Base-by-base conservation (phyloP, 176 grass and related monocot species). In the Carex parvula region DNA sequence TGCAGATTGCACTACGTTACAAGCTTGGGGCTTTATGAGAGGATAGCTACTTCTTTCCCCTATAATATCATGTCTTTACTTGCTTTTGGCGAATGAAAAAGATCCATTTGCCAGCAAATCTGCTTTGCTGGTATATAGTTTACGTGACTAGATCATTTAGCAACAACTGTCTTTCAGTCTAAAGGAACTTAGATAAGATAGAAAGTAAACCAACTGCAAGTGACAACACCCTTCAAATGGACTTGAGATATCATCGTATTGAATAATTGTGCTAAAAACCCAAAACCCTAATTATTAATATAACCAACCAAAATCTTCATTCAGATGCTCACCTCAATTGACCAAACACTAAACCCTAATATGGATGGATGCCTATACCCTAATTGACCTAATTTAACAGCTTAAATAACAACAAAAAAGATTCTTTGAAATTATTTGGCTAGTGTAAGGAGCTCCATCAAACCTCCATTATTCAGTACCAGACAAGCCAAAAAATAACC, bases 401-500 rank as follows among this genome's bases (percentile, higher is more conserved):
- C 52, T 52, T 18, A 78, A 44, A 56, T 33, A 57, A 30, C 26
- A 57, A 56, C 50, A 77, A 30, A 75, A 75, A 29, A 29, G 8
- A 71, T 46, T 42, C 17, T 56, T 57, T 57, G 14, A 44, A 5
- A 78, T 33, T 33, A 21, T 30, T 77, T 32, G 22, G 12, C 26
- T 33, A 57, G 73, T 56, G 52, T 33, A 30, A 33, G 52, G 26
- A 57, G 52, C 50, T 32, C 44, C 73, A 57, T 56, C 48, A 78
- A 78, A 18, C 6, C 50, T 78, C 52, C 18, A 57, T 57, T 57
- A 78, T 56, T 32, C 48, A 57, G 5, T 53, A 74, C 70, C 56
- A 60, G 12, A 82, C 37, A 64, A 82, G 12, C 61, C 24, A 81
- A 30, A 83, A 48, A 83, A 48, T 30, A 16, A 79, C 3, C 26